Evolutionary conservation across 2,329 filamentous ascomycete genomes (phyloP).

Genomic region (Epichloe gansuensis): DNA sequence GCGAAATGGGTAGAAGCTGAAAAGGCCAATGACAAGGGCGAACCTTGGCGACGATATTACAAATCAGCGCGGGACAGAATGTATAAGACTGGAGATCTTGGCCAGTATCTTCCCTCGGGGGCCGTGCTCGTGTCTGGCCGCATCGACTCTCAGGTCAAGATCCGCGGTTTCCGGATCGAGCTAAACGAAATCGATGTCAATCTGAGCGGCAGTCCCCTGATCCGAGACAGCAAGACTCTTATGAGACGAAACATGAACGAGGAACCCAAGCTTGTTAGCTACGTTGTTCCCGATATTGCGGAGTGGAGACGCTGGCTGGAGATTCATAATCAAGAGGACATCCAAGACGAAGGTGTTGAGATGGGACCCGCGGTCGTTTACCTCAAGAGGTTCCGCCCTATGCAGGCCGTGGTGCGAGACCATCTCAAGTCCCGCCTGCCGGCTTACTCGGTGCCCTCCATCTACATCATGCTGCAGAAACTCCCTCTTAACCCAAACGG

Average conservation of each 20-base stretch:
- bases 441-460: slow-evolving; percentile 21
- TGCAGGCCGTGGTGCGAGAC: slow-evolving; percentile 43
- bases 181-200: slow-evolving; percentile 85
- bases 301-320: slow-evolving; percentile 61
- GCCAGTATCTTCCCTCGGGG: slow-evolving; percentile 55
- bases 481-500: slow-evolving; percentile 64
- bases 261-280: slow-evolving; percentile 75
- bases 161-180: slow-evolving; percentile 91
- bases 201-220: slow-evolving; percentile 57
- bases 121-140: slow-evolving; percentile 69
- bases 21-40: slow-evolving; percentile 26
- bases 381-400: slow-evolving; percentile 29
- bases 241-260: slow-evolving; percentile 39
- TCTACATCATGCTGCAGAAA: slow-evolving; percentile 25
- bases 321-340: slow-evolving; percentile 38
- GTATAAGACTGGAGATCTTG: slow-evolving; percentile 80
- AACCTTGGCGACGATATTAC: slow-evolving; percentile 70
- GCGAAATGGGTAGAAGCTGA: neutral
- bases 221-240: slow-evolving; percentile 77
- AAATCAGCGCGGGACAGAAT: slow-evolving; percentile 73
- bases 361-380: slow-evolving; percentile 31
- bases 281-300: slow-evolving; percentile 67
- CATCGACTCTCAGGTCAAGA: slow-evolving; percentile 84
- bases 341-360: slow-evolving; percentile 37
- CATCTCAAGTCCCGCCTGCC: slow-evolving; percentile 51